Evolutionary conservation across 805 yeast species (phyloP).

Genomic region (Babjeviella inositovora): DNA sequence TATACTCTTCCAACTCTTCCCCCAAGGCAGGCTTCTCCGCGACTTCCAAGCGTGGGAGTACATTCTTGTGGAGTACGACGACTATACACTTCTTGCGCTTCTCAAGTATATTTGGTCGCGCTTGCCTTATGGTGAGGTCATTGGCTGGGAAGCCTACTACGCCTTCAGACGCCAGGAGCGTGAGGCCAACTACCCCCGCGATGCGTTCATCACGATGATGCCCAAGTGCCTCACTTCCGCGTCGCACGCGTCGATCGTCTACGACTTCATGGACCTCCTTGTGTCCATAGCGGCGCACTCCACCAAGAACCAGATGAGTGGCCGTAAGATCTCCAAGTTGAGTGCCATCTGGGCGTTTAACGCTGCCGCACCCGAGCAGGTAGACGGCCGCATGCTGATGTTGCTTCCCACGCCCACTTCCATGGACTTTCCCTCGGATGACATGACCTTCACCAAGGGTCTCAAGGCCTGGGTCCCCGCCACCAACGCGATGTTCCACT

Average conservation of each 20-base stretch:
- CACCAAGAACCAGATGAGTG: slow-evolving; percentile 62
- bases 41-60: no score
- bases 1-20: no score
- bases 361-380: slow-evolving; percentile 10
- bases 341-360: slow-evolving; percentile 85
- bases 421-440: slow-evolving; percentile 12
- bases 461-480: slow-evolving; percentile 65
- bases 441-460: slow-evolving; percentile 43
- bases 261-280: slow-evolving; percentile 71
- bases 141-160: slow-evolving; percentile 76
- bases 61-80: slow-evolving; percentile 2
- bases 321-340: slow-evolving; percentile 65
- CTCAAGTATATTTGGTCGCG: slow-evolving; percentile 82
- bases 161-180: slow-evolving; percentile 51
- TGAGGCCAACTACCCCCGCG: slow-evolving; percentile 49
- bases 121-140: slow-evolving; percentile 59
- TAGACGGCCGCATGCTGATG: slow-evolving; percentile 8
- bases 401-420: slow-evolving; percentile 6
- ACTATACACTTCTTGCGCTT: no score
- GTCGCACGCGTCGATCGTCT: slow-evolving; percentile 79
- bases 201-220: slow-evolving; percentile 68
- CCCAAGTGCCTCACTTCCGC: slow-evolving; percentile 74
- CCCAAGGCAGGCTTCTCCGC: no score
- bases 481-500: slow-evolving; percentile 75
- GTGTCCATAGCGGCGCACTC: slow-evolving; percentile 69